Evolutionary conservation across 306 rosid genomes (phyloP).

Genomic region (Macrotyloma uniflorum): DNA sequence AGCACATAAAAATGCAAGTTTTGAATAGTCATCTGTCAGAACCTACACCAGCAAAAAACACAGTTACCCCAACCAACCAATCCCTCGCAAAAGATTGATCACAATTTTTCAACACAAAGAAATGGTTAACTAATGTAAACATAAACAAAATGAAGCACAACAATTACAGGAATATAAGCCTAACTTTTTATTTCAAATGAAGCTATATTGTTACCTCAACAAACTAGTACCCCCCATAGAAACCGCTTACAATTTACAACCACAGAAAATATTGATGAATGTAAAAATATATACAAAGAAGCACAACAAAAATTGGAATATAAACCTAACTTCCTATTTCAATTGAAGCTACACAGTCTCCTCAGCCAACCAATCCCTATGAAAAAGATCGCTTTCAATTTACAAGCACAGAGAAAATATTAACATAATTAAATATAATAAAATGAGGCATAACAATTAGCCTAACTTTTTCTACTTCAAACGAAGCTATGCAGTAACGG

Average conservation of each 20-base stretch:
- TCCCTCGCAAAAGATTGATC: neutral
- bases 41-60: conserved; percentile 55
- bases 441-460: neutral
- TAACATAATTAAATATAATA: neutral
- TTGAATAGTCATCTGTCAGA: conserved; percentile 83
- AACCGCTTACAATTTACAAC: neutral
- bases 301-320: neutral
- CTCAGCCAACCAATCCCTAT: neutral
- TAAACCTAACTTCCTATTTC: neutral
- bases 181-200: too few relatives aligned
- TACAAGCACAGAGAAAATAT: neutral
- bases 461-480: neutral
- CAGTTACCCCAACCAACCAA: conserved; percentile 12
- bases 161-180: neutral
- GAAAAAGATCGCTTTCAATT: neutral
- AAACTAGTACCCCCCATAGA: neutral
- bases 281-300: neutral
- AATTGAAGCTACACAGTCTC: neutral
- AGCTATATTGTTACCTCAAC: neutral
- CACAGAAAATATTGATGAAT: neutral
- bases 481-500: neutral
- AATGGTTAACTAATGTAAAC: neutral
- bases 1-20: conserved; percentile 91
- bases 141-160: neutral
- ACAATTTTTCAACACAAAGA: neutral